phyloP scores from a whole-genome alignment of 2,329 filamentous ascomycete species.

The Aureobasidium melanogenum region DNA sequence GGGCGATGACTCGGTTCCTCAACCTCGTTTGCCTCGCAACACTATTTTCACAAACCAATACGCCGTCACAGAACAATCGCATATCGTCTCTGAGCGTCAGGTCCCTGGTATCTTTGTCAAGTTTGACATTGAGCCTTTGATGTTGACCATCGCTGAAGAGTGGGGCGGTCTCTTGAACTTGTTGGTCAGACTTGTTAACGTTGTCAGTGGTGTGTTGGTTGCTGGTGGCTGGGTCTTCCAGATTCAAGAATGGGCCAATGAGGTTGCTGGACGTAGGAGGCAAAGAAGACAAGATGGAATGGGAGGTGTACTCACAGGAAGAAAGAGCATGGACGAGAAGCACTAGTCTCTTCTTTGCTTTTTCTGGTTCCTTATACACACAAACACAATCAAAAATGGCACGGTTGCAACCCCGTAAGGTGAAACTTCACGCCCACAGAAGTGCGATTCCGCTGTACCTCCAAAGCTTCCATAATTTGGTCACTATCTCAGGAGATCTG shows the following conservation, averaged over 20 bases:
- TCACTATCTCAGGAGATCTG: no score
- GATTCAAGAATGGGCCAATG: constrained; percentile 63
- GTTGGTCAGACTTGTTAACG: constrained; percentile 77
- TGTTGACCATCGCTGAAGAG: constrained; percentile 75
- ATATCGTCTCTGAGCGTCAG: constrained; percentile 55
- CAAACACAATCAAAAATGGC: neutral
- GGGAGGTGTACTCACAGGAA: constrained; percentile 43
- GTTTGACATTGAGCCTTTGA: constrained; percentile 95
- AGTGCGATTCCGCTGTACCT: no score
- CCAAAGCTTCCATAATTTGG: no score
- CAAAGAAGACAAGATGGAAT: constrained; percentile 27
- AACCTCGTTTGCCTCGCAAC: constrained; percentile 34
- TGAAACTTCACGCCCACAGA: no score
- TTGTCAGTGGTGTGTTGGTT: constrained; percentile 82
- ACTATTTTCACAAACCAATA: constrained; percentile 94
- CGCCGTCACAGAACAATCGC: constrained; percentile 83
- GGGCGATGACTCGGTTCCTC: constrained; percentile 25
- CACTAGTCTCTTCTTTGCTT: neutral
- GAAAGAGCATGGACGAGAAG: constrained; percentile 15
- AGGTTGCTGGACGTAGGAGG: constrained; percentile 37
- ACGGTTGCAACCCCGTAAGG: no score
- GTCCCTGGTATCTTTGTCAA: constrained; percentile 96
- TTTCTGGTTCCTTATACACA: neutral
- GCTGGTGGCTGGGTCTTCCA: constrained; percentile 91
- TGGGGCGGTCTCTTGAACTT: constrained; percentile 67